Percentiles rank a stretch among this genome's conserved stretches.
These are phyloP conservation scores for Cyberlindnera xylosilytica DNA, from an alignment of 805 yeast genomes.

Conservation along the genomic window DNA sequence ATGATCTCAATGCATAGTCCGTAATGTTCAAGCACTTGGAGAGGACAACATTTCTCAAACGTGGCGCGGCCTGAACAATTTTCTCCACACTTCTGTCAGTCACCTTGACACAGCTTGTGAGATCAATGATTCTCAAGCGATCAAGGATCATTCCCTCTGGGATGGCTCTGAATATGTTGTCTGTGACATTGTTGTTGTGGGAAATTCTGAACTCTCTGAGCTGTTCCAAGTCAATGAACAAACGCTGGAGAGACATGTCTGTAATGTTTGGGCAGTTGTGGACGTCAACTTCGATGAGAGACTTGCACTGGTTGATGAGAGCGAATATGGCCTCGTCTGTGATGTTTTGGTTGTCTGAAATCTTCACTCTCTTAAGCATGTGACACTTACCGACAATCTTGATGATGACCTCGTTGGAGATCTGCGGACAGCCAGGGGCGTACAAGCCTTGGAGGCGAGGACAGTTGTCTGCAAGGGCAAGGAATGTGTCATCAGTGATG, in stretches of 20 bases:
- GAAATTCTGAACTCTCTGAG: constrained; percentile 83
- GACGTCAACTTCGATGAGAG: constrained; percentile 85
- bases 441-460: constrained; percentile 82
- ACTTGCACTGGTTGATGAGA: constrained; percentile 69
- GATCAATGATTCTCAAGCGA: constrained; percentile 74
- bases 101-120: constrained; percentile 77
- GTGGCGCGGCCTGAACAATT: constrained; percentile 75
- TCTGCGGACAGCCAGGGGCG: constrained; percentile 78
- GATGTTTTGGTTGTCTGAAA: constrained; percentile 67
- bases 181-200: constrained; percentile 66
- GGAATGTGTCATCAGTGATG: constrained; percentile 66
- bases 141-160: constrained; percentile 52
- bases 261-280: constrained; percentile 76
- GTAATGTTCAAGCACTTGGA: constrained; percentile 88
- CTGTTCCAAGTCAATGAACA: constrained; percentile 62
- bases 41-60: constrained; percentile 79
- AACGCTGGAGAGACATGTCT: constrained; percentile 53
- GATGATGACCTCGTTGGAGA: constrained; percentile 62
- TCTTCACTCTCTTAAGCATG: constrained; percentile 74
- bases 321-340: constrained; percentile 59
- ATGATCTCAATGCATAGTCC: constrained; percentile 69
- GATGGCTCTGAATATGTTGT: constrained; percentile 54
- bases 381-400: constrained; percentile 61
- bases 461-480: constrained; percentile 67
- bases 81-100: constrained; percentile 76